These are phyloP conservation scores for Vaccinium myrtillus DNA, from an alignment of 148 eudicot species.

Conservation along the genomic window DNA sequence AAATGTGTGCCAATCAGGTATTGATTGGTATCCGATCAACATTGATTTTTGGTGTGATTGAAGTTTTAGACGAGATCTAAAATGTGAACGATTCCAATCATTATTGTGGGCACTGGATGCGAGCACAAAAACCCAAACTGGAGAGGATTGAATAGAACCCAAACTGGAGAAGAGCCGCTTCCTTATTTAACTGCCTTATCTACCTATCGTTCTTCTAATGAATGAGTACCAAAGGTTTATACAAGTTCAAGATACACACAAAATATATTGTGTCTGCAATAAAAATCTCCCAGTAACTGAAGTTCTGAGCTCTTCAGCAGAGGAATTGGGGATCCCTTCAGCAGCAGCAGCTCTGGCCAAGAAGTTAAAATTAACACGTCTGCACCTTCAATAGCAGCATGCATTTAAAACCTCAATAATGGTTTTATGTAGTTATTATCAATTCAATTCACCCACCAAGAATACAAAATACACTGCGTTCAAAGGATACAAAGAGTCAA, in stretches of 20 bases:
- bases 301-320: conserved; percentile 1
- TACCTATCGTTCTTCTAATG: neutral
- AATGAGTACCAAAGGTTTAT: neutral
- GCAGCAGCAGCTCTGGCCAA: neutral
- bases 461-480: neutral
- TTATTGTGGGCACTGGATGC: no score
- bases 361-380: conserved; percentile 11
- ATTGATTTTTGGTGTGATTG: no score
- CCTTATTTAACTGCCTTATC: neutral
- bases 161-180: no score
- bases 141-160: no score
- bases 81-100: no score
- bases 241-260: neutral
- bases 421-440: conserved; percentile 1
- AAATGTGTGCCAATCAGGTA: no score
- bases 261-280: neutral
- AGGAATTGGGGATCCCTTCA: no score
- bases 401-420: neutral
- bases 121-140: no score
- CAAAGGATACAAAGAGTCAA: neutral
- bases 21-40: no score
- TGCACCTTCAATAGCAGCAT: conserved; percentile 12
- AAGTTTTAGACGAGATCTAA: no score
- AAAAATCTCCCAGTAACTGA: neutral
- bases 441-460: conserved; percentile 4